Conservation (phyloP, 768 basidiomycete genomes). For the Tephrocybe sp. region DNA sequence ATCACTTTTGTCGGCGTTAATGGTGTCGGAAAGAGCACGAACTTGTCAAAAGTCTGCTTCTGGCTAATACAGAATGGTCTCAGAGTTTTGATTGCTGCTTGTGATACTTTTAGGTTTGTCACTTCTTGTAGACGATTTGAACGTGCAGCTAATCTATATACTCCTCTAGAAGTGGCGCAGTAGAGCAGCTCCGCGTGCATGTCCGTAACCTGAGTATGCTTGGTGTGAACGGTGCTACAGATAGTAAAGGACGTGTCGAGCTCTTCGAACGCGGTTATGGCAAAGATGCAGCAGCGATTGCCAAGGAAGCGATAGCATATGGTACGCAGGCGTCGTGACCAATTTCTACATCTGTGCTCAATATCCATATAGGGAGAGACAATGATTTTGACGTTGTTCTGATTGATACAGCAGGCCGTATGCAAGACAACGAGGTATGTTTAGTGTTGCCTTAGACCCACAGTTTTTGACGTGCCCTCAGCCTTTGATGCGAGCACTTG, state of each 20-base stretch:
- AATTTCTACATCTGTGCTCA: neutral
- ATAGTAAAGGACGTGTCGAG: constrained; percentile 80
- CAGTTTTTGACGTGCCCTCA: constrained; percentile 23
- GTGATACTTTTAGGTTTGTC: constrained; percentile 87
- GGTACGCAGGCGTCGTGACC: constrained; percentile 46
- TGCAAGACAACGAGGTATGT: constrained; percentile 97
- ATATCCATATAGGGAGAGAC: constrained; percentile 61
- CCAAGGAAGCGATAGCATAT: constrained; percentile 89
- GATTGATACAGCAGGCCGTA: constrained; percentile 96
- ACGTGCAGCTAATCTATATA: constrained; percentile 4
- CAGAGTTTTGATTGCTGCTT: constrained; percentile 93
- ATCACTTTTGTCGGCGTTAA: constrained; percentile 98
- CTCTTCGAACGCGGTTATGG: constrained; percentile 96
- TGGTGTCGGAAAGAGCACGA: constrained; percentile 98
- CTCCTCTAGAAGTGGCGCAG: constrained; percentile 78
- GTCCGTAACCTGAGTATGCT: constrained; percentile 92
- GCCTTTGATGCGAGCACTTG: constrained; percentile 97
- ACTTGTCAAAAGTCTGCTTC: constrained; percentile 96
- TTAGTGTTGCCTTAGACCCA: neutral
- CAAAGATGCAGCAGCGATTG: constrained; percentile 98
- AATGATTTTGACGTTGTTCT: constrained; percentile 94
- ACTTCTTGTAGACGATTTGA: neutral
- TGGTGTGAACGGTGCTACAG: constrained; percentile 60
- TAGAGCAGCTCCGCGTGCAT: constrained; percentile 96
- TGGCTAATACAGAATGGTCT: constrained; percentile 97